A percentile compares a stretch with the other conserved stretches of the same genome.
phyloP scores from a whole-genome alignment of 768 basidiomycete genomes.

The Megacollybia marginata region DNA sequence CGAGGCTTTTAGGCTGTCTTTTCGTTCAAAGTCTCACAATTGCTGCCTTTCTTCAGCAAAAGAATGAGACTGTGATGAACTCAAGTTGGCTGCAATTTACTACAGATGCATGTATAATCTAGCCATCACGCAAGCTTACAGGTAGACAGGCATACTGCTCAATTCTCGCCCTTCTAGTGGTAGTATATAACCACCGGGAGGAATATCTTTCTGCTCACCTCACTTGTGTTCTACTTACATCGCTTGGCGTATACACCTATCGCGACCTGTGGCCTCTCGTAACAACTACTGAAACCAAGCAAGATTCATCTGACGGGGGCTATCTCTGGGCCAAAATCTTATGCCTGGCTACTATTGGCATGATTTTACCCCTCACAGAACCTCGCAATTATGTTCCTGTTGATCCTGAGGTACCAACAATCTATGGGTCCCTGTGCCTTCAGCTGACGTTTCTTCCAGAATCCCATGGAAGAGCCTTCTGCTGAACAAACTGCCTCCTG shows the following conservation, averaged over 20 bases:
- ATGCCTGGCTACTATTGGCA: conserved; percentile 29
- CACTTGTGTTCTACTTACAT: conserved; percentile 24
- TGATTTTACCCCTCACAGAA: conserved; percentile 41
- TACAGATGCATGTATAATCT: too few relatives aligned
- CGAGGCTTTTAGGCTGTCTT: too few relatives aligned
- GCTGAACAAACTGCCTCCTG: conserved; percentile 30
- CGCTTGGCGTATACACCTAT: conserved; percentile 39
- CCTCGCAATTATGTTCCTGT: conserved; percentile 48
- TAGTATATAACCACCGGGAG: too few relatives aligned
- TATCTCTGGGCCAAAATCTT: conserved; percentile 19
- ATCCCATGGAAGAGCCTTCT: conserved; percentile 7
- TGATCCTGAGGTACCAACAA: conserved; percentile 30
- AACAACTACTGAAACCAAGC: conserved; percentile 32
- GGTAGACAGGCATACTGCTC: too few relatives aligned
- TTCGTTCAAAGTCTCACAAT: too few relatives aligned
- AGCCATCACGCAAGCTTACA: too few relatives aligned
- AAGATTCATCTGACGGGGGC: conserved; percentile 32
- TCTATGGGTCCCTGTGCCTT: not conserved
- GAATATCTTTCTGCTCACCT: not conserved
- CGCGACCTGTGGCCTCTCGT: conserved; percentile 50
- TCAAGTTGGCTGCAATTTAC: too few relatives aligned
- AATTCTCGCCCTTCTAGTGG: too few relatives aligned
- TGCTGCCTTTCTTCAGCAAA: too few relatives aligned
- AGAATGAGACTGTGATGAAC: too few relatives aligned
- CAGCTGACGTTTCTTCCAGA: not conserved